Evolutionary conservation across 371 early-diverging fungal genomes (phyloP).

Genomic region (Lichtheimia corymbifera): DNA sequence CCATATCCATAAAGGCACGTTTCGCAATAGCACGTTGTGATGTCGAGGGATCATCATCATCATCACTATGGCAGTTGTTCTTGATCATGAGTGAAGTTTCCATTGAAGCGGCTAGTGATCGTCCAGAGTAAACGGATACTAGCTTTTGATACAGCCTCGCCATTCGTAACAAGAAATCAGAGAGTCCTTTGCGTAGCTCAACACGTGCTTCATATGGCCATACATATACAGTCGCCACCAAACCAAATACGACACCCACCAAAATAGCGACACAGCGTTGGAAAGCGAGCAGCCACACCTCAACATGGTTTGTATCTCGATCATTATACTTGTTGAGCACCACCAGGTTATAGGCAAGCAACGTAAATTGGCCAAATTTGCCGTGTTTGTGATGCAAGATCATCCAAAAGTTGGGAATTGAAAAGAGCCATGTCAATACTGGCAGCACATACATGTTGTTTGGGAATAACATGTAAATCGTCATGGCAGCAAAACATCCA

Average conservation of each 20-base stretch:
- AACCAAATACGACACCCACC: conserved; percentile 72
- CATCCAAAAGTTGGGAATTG: conserved; percentile 71
- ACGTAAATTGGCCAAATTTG: conserved; percentile 74
- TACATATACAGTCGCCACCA: conserved; percentile 66
- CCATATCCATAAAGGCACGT: conserved; percentile 66
- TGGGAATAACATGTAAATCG: conserved; percentile 60
- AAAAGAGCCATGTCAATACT: conserved; percentile 64
- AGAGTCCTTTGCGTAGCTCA: conserved; percentile 73
- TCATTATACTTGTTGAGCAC: conserved; percentile 76
- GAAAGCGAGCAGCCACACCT: conserved; percentile 59
- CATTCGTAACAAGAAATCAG: conserved; percentile 66
- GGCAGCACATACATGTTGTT: conserved; percentile 53
- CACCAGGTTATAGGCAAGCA: conserved; percentile 78
- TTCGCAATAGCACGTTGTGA: conserved; percentile 13
- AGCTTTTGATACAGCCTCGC: conserved; percentile 71
- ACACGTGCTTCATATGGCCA: conserved; percentile 89
- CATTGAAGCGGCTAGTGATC: conserved; percentile 6
- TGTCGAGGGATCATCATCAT: background rate
- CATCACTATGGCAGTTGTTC: background rate
- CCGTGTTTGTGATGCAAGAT: conserved; percentile 74
- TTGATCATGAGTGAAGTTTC: background rate
- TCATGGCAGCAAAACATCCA: conserved; percentile 66
- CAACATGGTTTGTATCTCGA: conserved; percentile 61
- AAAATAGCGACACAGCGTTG: conserved; percentile 70
- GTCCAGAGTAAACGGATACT: conserved; percentile 60